A percentile compares a stretch with the other conserved stretches of the same genome.
Conservation (phyloP, 768 basidiomycete species). For the Psilocybe azurescens region DNA sequence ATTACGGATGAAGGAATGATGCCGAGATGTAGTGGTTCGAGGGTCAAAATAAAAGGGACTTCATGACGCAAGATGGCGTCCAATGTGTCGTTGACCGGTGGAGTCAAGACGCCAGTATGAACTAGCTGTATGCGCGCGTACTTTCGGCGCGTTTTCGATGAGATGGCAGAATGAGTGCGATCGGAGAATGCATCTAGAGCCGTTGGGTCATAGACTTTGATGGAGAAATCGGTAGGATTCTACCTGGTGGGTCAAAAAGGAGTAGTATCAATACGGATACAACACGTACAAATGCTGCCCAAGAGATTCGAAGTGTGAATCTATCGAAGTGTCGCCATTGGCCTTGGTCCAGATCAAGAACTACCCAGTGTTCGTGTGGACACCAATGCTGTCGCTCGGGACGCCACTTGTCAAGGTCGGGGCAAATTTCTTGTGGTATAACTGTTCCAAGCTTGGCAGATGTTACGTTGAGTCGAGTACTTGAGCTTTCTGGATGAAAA, state of each 20-base stretch:
- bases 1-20: slow-evolving; percentile 61
- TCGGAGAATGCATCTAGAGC: slow-evolving; percentile 25
- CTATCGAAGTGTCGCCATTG: slow-evolving; percentile 45
- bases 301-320: slow-evolving; percentile 59
- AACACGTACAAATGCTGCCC: slow-evolving; percentile 58
- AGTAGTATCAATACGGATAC: neutral
- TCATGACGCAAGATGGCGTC: slow-evolving; percentile 26
- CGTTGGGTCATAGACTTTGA: slow-evolving; percentile 36
- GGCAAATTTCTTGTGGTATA: slow-evolving; percentile 14
- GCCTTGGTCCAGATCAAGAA: slow-evolving; percentile 46
- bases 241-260: slow-evolving; percentile 11
- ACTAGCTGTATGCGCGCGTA: slow-evolving; percentile 65
- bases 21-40: slow-evolving; percentile 68
- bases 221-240: slow-evolving; percentile 33
- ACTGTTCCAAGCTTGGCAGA: slow-evolving; percentile 46
- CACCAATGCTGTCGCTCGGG: slow-evolving; percentile 27
- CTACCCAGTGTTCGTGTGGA: slow-evolving; percentile 53
- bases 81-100: slow-evolving; percentile 25
- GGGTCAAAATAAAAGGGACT: slow-evolving; percentile 55
- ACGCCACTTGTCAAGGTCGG: slow-evolving; percentile 30
- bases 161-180: slow-evolving; percentile 2
- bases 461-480: slow-evolving; percentile 41
- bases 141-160: slow-evolving; percentile 40
- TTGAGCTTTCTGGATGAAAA: slow-evolving; percentile 36
- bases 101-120: slow-evolving; percentile 56